These are phyloP conservation scores for Secale cereale DNA, from an alignment of 176 grass and related monocot genomes.

Conservation along the genomic window DNA sequence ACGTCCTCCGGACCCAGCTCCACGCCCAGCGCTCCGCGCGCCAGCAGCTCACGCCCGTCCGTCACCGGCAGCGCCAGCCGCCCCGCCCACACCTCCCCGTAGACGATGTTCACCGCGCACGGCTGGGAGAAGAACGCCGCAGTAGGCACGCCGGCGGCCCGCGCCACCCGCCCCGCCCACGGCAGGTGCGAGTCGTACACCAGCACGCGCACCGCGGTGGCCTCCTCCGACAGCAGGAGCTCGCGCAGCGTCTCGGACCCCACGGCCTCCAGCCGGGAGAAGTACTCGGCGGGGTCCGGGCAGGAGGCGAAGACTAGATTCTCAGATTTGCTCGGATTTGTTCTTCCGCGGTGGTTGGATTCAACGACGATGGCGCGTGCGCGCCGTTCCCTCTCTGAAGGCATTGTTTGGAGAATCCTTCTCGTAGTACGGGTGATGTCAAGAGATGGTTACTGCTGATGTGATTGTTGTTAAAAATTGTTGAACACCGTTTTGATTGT, in stretches of 20 bases:
- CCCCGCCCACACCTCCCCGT: slow-evolving; percentile 13
- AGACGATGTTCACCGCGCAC: not conserved
- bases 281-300: not conserved
- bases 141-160: not conserved
- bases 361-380: no score
- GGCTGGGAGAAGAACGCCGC: slow-evolving; percentile 22
- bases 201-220: not conserved
- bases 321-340: no score
- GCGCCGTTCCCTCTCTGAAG: no score
- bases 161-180: not conserved
- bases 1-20: no score
- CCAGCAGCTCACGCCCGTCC: not conserved
- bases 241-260: not conserved
- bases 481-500: no score
- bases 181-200: slow-evolving; percentile 18
- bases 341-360: no score
- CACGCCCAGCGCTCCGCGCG: no score
- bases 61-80: not conserved
- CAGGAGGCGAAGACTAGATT: no score
- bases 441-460: no score
- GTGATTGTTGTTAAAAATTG: no score
- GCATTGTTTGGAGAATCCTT: no score
- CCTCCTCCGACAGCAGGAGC: not conserved
- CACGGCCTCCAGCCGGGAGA: not conserved
- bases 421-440: no score